Percentiles rank a stretch among this genome's conserved stretches.
phyloP scores from a whole-genome alignment of 768 basidiomycete species.

The Paxillus ammoniavirescens region DNA sequence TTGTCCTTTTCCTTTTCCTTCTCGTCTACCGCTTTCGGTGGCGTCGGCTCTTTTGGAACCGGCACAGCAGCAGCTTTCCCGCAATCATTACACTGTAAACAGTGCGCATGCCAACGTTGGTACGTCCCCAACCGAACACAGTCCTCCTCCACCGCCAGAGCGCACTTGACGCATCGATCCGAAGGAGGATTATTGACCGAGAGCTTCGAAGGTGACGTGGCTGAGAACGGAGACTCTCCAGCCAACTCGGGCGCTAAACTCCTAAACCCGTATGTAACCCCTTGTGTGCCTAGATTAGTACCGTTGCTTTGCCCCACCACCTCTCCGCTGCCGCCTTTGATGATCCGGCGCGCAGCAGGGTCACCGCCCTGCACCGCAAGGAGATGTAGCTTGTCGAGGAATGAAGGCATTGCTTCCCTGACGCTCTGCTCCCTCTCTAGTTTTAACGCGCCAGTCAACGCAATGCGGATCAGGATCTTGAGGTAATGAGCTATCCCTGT shows the following conservation, averaged over 20 bases:
- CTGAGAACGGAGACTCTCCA: slow-evolving; percentile 78
- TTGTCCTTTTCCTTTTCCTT: slow-evolving; percentile 42
- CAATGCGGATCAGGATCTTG: slow-evolving; percentile 98
- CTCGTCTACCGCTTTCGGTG: slow-evolving; percentile 51
- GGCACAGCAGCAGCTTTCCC: slow-evolving; percentile 72
- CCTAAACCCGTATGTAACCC: slow-evolving; percentile 89
- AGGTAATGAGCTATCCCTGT: slow-evolving; percentile 99
- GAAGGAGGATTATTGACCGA: slow-evolving; percentile 73
- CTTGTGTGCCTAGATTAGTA: slow-evolving; percentile 75
- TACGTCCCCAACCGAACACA: slow-evolving; percentile 95
- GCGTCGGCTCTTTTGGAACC: slow-evolving; percentile 51
- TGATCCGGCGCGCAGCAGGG: slow-evolving; percentile 71
- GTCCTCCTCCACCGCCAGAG: slow-evolving; percentile 93
- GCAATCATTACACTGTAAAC: slow-evolving; percentile 82
- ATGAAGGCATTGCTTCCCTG: slow-evolving; percentile 79
- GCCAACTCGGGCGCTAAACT: slow-evolving; percentile 89
- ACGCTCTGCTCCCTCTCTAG: slow-evolving; percentile 88
- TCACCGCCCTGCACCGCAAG: slow-evolving; percentile 86
- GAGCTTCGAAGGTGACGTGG: slow-evolving; percentile 41
- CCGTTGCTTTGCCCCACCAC: slow-evolving; percentile 36
- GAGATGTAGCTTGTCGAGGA: slow-evolving; percentile 90
- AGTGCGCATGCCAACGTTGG: slow-evolving; percentile 94
- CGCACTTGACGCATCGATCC: slow-evolving; percentile 89
- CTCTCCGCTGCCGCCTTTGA: slow-evolving; percentile 74
- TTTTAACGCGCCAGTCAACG: slow-evolving; percentile 92